Conservation (phyloP, 352 stramenopile species). For the Pythium biforme region DNA sequence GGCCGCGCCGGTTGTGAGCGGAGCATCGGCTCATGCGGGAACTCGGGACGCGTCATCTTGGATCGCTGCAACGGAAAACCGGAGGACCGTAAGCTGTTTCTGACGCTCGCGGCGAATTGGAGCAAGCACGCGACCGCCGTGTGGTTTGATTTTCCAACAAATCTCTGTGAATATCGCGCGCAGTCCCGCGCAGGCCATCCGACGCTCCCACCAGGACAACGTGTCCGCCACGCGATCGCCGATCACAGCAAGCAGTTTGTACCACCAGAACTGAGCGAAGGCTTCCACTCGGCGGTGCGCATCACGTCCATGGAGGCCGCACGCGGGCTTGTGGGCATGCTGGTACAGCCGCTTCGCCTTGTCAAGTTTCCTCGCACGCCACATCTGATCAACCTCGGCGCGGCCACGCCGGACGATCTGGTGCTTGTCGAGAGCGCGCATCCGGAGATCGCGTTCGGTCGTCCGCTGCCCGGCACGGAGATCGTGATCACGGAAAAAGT, state of each 20-base stretch:
- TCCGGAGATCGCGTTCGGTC: constrained; percentile 16
- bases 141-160: constrained; percentile 51
- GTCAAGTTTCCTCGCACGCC: constrained; percentile 64
- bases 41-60: constrained; percentile 35
- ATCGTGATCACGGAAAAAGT: constrained; percentile 82
- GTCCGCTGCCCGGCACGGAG: constrained; percentile 17
- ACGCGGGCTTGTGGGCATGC: constrained; percentile 29
- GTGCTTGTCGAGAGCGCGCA: constrained; percentile 29
- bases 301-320: constrained; percentile 54
- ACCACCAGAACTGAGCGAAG: constrained; percentile 38
- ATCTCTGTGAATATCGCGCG: constrained; percentile 47
- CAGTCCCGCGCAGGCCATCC: constrained; percentile 44
- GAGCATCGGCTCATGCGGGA: constrained; percentile 26
- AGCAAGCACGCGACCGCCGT: constrained; percentile 52
- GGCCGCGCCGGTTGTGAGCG: constrained; percentile 39
- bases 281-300: constrained; percentile 48
- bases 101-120: constrained; percentile 47
- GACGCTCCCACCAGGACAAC: constrained; percentile 41
- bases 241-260: constrained; percentile 46
- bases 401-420: constrained; percentile 56
- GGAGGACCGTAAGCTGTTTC: constrained; percentile 41
- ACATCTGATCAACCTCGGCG: constrained; percentile 57
- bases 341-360: constrained; percentile 41
- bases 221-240: constrained; percentile 39
- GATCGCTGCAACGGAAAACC: constrained; percentile 57